Evolutionary conservation across 805 yeast genomes (phyloP).

Genomic region (Wilhelminamyces savonicus): DNA sequence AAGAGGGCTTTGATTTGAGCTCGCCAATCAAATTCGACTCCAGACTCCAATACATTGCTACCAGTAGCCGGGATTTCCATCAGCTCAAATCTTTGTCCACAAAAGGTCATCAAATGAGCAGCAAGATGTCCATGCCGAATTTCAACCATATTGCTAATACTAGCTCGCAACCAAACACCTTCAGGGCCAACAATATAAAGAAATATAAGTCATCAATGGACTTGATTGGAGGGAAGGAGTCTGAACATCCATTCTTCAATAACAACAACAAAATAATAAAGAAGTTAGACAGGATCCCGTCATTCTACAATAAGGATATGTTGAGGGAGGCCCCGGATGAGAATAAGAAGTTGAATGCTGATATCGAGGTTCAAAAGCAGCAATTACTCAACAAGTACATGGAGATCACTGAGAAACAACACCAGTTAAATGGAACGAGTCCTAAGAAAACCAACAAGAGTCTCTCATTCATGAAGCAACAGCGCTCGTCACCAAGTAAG

Average conservation of each 20-base stretch:
- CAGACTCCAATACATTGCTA: too few relatives aligned
- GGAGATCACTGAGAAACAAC: conserved; percentile 18
- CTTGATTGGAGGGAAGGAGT: conserved; percentile 9
- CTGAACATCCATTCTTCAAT: conserved; percentile 23
- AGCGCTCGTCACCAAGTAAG: conserved; percentile 1
- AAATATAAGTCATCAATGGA: conserved; percentile 31
- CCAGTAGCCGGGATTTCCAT: too few relatives aligned
- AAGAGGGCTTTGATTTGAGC: conserved; percentile 28
- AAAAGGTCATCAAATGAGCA: too few relatives aligned
- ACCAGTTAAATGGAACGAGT: conserved; percentile 8
- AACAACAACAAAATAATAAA: conserved; percentile 27
- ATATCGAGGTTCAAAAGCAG: conserved; percentile 18
- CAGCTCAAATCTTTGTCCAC: conserved; percentile 1
- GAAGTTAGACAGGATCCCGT: conserved; percentile 36
- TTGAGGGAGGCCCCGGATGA: background rate
- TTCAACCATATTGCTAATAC: conserved; percentile 4
- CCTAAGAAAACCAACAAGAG: conserved; percentile 1
- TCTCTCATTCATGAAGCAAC: background rate
- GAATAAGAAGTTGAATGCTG: conserved; percentile 7
- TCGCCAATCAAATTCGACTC: conserved; percentile 4
- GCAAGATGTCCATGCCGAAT: conserved; percentile 16
- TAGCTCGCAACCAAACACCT: too few relatives aligned
- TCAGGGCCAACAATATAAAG: conserved; percentile 7
- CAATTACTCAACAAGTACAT: conserved; percentile 25
- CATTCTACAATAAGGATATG: conserved; percentile 20